A percentile compares a stretch with the other conserved stretches of the same genome.
Evolutionary conservation across 2,329 filamentous ascomycete species (phyloP).

Genomic region (Keithomyces neogunnii): DNA sequence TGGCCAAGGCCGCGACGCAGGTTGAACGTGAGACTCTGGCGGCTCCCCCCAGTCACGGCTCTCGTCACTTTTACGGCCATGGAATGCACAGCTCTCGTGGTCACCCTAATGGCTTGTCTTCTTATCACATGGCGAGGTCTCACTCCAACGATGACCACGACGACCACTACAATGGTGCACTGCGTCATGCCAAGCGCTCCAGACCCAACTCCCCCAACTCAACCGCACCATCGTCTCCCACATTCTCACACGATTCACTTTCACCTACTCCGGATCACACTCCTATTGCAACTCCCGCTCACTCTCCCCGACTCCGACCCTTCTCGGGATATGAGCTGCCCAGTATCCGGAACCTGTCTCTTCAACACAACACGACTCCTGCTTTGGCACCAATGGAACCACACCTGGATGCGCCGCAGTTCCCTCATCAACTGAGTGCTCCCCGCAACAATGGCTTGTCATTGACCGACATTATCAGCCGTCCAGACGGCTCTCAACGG

Average conservation of each 20-base stretch:
- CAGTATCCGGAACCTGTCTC: slow-evolving; percentile 61
- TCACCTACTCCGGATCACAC: slow-evolving; percentile 96
- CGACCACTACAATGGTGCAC: slow-evolving; percentile 60
- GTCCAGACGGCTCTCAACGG: slow-evolving; percentile 75
- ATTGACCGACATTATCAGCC: slow-evolving; percentile 87
- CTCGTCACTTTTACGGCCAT: slow-evolving; percentile 45
- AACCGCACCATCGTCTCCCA: slow-evolving; percentile 90
- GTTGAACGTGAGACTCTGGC: slow-evolving; percentile 49
- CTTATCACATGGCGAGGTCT: slow-evolving; percentile 91
- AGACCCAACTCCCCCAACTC: slow-evolving; percentile 91
- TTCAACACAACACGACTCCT: slow-evolving; percentile 44
- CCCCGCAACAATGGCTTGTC: slow-evolving; percentile 59
- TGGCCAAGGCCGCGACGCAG: slow-evolving; percentile 53
- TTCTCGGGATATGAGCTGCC: slow-evolving; percentile 74
- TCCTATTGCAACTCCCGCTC: slow-evolving; percentile 92
- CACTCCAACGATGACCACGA: slow-evolving; percentile 72
- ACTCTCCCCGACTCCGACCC: slow-evolving; percentile 83
- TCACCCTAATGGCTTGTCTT: slow-evolving; percentile 67
- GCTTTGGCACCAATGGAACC: slow-evolving; percentile 53
- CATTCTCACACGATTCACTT: slow-evolving; percentile 90
- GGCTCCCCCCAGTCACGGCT: slow-evolving; percentile 30
- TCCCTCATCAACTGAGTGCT: slow-evolving; percentile 38
- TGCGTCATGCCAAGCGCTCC: slow-evolving; percentile 77
- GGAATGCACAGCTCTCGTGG: slow-evolving; percentile 42
- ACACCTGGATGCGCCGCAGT: slow-evolving; percentile 36